Evolutionary conservation across 306 rosid species (phyloP).

Genomic region (Hippophae tibetana): DNA sequence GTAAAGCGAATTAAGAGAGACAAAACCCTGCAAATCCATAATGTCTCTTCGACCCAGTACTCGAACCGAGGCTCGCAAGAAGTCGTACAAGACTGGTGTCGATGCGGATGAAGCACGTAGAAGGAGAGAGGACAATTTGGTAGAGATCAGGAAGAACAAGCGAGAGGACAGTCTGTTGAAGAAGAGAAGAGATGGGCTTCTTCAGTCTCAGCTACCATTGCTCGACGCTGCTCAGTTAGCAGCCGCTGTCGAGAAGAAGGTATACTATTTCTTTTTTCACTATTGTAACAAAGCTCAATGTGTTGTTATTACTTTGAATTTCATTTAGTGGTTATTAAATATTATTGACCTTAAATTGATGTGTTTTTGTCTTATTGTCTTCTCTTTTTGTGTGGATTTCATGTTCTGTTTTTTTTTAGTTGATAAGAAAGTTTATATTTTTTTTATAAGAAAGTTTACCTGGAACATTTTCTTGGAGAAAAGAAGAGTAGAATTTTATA

Average conservation of each 20-base stretch:
- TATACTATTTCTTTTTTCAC: neutral
- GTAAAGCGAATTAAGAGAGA: no score
- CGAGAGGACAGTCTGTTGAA: conserved; percentile 47
- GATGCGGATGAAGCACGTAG: conserved; percentile 56
- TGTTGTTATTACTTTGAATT: neutral
- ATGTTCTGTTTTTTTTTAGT: neutral
- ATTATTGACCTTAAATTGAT: neutral
- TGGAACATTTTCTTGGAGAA: no score
- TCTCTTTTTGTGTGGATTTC: neutral
- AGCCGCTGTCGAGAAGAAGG: conserved; percentile 33
- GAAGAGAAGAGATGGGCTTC: conserved; percentile 52
- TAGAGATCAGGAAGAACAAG: conserved; percentile 61
- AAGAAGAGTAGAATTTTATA: no score
- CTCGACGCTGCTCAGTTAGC: conserved; percentile 31
- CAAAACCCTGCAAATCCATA: neutral
- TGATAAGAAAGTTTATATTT: neutral
- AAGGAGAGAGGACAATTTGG: conserved; percentile 52
- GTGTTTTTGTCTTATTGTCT: neutral
- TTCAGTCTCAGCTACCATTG: conserved; percentile 35
- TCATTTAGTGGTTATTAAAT: no score
- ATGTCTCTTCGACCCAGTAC: conserved; percentile 62
- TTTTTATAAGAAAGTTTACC: neutral
- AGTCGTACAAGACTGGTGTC: conserved; percentile 53
- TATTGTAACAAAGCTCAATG: neutral
- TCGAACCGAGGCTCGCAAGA: conserved; percentile 45